Evolutionary conservation across 805 yeast species (phyloP).

Genomic region (Kuraishia borneana): DNA sequence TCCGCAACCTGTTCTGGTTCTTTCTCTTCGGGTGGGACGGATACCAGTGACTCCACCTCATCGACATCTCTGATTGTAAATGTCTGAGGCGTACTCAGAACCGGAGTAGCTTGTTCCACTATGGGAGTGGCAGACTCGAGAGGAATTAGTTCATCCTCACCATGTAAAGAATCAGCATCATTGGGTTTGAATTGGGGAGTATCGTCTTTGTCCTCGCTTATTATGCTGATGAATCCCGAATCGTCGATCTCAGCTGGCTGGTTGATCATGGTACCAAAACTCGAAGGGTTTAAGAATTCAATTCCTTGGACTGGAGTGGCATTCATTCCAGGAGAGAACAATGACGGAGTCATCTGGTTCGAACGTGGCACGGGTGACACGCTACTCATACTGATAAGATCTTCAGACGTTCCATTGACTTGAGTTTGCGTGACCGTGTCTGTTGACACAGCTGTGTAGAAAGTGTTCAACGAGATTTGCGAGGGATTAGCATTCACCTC

Average conservation of each 20-base stretch:
- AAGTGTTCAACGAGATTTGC: conserved; percentile 14
- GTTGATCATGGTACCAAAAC: not conserved
- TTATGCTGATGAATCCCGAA: not conserved
- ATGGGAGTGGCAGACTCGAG: not conserved
- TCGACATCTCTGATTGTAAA: not conserved
- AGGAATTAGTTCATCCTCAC: not conserved
- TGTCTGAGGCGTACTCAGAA: not conserved
- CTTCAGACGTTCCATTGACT: not conserved
- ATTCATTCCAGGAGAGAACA: conserved; percentile 17
- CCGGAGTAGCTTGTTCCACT: not conserved
- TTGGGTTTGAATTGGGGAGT: not conserved
- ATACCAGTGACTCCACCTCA: not conserved
- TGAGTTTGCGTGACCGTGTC: conserved; percentile 5
- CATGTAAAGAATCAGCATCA: not conserved
- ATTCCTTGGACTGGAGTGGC: not conserved
- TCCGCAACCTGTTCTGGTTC: not conserved
- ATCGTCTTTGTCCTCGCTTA: not conserved
- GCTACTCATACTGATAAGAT: conserved; percentile 1
- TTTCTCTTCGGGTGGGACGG: no score
- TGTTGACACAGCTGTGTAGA: conserved; percentile 18
- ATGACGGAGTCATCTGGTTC: conserved; percentile 14
- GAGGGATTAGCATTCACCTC: conserved; percentile 1
- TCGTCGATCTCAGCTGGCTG: not conserved
- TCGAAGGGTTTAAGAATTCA: conserved; percentile 1
- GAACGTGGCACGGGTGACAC: not conserved